Evolutionary conservation across 208 protist genomes (phyloP), one percentile per base, ranked within the genome.

Genomic region (Trypanosoma avium): DNA sequence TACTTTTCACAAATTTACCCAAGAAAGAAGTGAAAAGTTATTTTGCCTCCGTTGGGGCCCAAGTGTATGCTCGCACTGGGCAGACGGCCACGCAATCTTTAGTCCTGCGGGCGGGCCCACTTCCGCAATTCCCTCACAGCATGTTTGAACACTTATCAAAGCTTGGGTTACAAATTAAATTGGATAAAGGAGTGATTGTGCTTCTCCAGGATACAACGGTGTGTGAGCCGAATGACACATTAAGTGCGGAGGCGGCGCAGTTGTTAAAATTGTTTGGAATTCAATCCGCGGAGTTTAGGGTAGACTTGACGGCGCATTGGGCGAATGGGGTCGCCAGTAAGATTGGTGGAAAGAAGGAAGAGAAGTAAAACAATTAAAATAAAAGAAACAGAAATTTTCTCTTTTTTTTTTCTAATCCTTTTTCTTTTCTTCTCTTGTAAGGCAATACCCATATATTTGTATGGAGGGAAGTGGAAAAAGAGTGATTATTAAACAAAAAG

Each of bases 101-200:
- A 19, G 75, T 82, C 35, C 77, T 97, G 32, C 77, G 82, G 38
- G 85, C 77, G 0, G 92, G 89, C 1, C 74, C 84, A 15, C 73
- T 97, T 30, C 76, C 84, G 40, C 84, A 95, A 76, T 97, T 98
- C 64, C 83, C 93, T 21, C 88, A 97, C 81, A 90, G 77, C 71
- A 95, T 97, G 89, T 96, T 97, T 35, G 82, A 94, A 43, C 84
- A 96, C 64, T 76, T 98, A 4, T 75, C 92, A 36, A 84, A 87
- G 66, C 82, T 98, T 0, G 96, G 96, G 2, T 85, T 98, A 2
- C 86, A 88, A 21, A 94, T 97, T 24, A 85, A 88, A 62, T 77
- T 98, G 13, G 93, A 96, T 55, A 88, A 89, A 47, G 92, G 92
- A 15, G 83, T 84, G n/a, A 90, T 98, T 75, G 75, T 84, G 42